phyloP scores from a whole-genome alignment of 2,329 filamentous ascomycete species.

The Diaporthe capsici region DNA sequence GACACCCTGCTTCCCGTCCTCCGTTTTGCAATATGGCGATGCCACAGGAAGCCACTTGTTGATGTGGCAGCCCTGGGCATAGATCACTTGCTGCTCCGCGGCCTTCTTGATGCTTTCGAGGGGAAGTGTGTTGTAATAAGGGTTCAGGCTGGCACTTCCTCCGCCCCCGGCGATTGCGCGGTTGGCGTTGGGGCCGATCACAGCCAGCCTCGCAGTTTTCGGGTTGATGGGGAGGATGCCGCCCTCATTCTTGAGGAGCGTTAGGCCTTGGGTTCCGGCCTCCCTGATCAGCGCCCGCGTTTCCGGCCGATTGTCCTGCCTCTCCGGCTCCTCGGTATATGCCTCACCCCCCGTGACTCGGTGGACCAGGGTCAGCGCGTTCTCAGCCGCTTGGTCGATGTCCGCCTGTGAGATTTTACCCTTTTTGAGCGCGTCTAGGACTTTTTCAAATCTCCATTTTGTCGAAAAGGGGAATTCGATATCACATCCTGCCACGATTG shows the following conservation, averaged over 20 bases:
- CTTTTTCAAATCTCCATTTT: constrained; percentile 70
- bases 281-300: constrained; percentile 72
- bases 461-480: constrained; percentile 71
- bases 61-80: constrained; percentile 74
- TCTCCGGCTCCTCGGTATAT: constrained; percentile 69
- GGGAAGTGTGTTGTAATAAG: constrained; percentile 77
- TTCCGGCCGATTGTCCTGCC: constrained; percentile 69
- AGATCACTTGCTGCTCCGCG: constrained; percentile 69
- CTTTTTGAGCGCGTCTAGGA: constrained; percentile 65
- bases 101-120: constrained; percentile 72
- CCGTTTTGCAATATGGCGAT: constrained; percentile 69
- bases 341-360: constrained; percentile 73
- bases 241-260: constrained; percentile 74
- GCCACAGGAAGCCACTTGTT: constrained; percentile 77
- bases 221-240: constrained; percentile 70
- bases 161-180: constrained; percentile 77
- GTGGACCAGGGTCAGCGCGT: constrained; percentile 72
- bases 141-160: constrained; percentile 77
- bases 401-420: constrained; percentile 62
- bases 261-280: constrained; percentile 73
- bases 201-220: constrained; percentile 70
- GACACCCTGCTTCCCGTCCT: constrained; percentile 71
- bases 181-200: constrained; percentile 78
- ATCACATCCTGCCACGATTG: constrained; percentile 69
- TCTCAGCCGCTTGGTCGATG: constrained; percentile 71